Conservation (phyloP, 768 basidiomycete genomes). For the Termitomyces sp. region DNA sequence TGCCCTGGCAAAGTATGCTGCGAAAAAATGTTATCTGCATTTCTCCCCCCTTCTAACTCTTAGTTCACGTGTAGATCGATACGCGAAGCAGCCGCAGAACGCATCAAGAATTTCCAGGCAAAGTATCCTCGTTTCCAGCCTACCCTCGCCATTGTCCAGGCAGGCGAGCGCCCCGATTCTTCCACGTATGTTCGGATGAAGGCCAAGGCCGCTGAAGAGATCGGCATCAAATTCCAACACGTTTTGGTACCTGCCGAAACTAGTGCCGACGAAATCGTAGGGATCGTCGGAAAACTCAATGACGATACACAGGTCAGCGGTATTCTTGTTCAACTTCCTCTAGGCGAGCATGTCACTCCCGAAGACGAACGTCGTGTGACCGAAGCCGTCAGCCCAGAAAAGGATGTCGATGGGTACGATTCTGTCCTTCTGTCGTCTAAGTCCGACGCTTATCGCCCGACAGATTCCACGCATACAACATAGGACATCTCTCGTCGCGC, state of each 20-base stretch:
- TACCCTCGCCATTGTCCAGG: slow-evolving; percentile 89
- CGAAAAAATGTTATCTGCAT: background rate
- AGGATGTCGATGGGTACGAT: slow-evolving; percentile 92
- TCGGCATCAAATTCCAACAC: slow-evolving; percentile 86
- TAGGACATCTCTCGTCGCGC: slow-evolving; percentile 90
- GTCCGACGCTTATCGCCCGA: slow-evolving; percentile 1
- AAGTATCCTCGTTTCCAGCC: slow-evolving; percentile 87
- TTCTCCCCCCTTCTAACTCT: background rate
- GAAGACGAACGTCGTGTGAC: slow-evolving; percentile 89
- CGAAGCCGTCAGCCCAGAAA: slow-evolving; percentile 90
- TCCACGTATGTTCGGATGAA: slow-evolving; percentile 97
- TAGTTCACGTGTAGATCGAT: slow-evolving; percentile 55
- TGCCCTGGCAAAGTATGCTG: slow-evolving; percentile 73
- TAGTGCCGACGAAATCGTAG: slow-evolving; percentile 73
- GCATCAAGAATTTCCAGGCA: slow-evolving; percentile 60
- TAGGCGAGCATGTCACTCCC: slow-evolving; percentile 75
- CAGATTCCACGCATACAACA: slow-evolving; percentile 98
- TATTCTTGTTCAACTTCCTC: slow-evolving; percentile 93
- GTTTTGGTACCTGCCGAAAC: slow-evolving; percentile 65
- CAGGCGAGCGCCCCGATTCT: slow-evolving; percentile 89
- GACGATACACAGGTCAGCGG: slow-evolving; percentile 79
- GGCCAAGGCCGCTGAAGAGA: slow-evolving; percentile 89
- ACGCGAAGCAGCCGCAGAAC: slow-evolving; percentile 68
- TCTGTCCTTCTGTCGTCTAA: slow-evolving; percentile 9
- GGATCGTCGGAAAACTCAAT: slow-evolving; percentile 78